Base-by-base conservation (phyloP, 768 basidiomycete genomes). In the Auriscalpium microsporum region DNA sequence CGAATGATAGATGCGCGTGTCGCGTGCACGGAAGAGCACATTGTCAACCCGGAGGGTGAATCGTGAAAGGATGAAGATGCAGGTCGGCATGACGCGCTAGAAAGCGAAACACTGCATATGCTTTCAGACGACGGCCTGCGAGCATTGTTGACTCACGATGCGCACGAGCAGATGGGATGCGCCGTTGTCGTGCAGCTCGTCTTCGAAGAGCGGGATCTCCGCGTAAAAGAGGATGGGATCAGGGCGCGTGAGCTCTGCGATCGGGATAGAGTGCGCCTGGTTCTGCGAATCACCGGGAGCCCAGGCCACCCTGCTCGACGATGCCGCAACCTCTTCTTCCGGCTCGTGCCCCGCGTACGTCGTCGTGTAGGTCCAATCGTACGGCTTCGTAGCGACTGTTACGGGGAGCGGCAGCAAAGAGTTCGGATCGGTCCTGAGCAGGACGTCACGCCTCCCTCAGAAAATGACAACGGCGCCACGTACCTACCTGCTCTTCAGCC, bases 181-280 rank as follows among this genome's bases (percentile, higher is more conserved):
- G 0, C 96, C 96, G 65, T 98, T 97, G 66, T 99, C 96, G 65
- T 97, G 94, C 46, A 98, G 75, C 68, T 99, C 96, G 67, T 97
- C 94, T 65, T 99, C 95, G 66, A 90, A 98, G 5, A 98, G 72
- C 0, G 92, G 90, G 1, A 97, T 82, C 63, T 98, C 94, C 8
- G 95, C 92, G 65, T 95, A 98, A 71, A 95, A 99, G n/a, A 97
- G 74, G 62, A 98, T 98, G 14, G 96, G 96, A 70, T 97, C 95
- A 55, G 84, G 90, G 28, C 89, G 81, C 10, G 86, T 87, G 34
- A 98, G 80, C 59, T 94, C 86, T 1, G 83, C 79, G 62, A 95
- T 75, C 1, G 95, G 94, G 55, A 99, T 94, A 9, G 67, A 60
- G 62, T 94, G 85, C 0, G 72, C 64, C 0, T 74, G 63, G 55